phyloP scores from a whole-genome alignment of 176 grass and related monocot genomes.

The Thalia dealbata region DNA sequence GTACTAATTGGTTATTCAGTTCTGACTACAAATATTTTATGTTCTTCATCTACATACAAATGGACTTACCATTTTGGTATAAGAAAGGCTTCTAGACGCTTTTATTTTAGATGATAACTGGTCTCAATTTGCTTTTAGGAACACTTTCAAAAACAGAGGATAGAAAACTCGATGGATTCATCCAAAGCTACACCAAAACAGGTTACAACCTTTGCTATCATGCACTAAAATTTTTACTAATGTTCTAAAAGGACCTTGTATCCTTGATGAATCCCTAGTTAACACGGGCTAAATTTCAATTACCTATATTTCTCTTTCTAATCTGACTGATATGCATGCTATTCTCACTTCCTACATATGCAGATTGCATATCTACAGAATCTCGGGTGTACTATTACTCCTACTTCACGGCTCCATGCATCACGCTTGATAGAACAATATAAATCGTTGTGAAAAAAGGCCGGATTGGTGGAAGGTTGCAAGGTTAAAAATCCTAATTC shows the following conservation, averaged over 20 bases:
- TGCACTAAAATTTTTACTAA: neutral
- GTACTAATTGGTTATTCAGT: neutral
- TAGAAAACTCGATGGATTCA: constrained; percentile 89
- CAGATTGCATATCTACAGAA: constrained; percentile 84
- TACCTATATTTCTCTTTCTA: neutral
- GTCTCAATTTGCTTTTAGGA: constrained; percentile 51
- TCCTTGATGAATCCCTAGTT: neutral
- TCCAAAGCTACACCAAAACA: constrained; percentile 83
- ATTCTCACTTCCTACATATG: neutral
- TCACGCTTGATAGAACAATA: constrained; percentile 90
- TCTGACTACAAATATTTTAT: neutral
- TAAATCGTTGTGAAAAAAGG: constrained; percentile 62
- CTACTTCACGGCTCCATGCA: constrained; percentile 70
- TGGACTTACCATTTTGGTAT: neutral
- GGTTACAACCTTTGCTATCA: constrained; percentile 30
- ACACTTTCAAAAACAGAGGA: constrained; percentile 95
- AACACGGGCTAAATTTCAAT: neutral
- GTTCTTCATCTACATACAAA: neutral
- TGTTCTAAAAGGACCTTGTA: neutral
- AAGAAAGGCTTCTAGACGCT: neutral
- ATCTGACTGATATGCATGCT: neutral
- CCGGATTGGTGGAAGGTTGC: neutral
- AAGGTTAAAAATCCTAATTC: too few species aligned
- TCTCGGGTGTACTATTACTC: constrained; percentile 73
- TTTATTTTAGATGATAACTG: neutral